Conservation (phyloP, 768 basidiomycete genomes). For the Rhizopogon roseolus region DNA sequence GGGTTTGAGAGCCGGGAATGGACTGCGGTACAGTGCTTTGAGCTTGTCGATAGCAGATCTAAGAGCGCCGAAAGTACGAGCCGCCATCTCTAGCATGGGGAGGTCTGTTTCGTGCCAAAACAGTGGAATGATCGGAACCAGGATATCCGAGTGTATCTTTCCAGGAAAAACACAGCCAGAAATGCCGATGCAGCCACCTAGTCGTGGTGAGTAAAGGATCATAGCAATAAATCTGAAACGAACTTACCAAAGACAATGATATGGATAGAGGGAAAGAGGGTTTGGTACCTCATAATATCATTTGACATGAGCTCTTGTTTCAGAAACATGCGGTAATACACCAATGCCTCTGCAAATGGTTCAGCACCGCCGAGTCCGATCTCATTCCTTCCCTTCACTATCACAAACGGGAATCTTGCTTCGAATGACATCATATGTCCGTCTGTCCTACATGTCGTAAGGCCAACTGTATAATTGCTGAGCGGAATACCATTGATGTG, state of each 20-base stretch:
- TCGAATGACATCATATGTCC: constrained; percentile 4
- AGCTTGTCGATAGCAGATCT: not conserved
- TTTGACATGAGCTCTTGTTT: not conserved
- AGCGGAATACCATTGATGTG: constrained; percentile 3
- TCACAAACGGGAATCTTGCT: constrained; percentile 10
- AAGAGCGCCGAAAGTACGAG: not conserved
- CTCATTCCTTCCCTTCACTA: constrained; percentile 17
- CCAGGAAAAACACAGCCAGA: not conserved
- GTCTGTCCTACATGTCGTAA: constrained; percentile 3
- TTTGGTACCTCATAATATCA: not conserved
- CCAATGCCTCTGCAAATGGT: constrained; percentile 17
- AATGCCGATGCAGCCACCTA: not conserved
- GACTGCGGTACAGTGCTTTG: not conserved
- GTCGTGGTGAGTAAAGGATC: not conserved
- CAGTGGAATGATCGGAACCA: not conserved
- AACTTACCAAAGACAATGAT: not conserved
- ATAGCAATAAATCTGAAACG: not conserved
- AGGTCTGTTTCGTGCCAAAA: not conserved
- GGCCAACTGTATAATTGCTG: too few species aligned
- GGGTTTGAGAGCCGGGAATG: not conserved
- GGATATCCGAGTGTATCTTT: not conserved
- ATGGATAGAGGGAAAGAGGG: not conserved
- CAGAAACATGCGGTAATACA: constrained; percentile 11
- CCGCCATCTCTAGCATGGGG: not conserved
- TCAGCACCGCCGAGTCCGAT: constrained; percentile 15